Conservation (phyloP, 2,329 filamentous ascomycete genomes). For the Aspergillus unguis region DNA sequence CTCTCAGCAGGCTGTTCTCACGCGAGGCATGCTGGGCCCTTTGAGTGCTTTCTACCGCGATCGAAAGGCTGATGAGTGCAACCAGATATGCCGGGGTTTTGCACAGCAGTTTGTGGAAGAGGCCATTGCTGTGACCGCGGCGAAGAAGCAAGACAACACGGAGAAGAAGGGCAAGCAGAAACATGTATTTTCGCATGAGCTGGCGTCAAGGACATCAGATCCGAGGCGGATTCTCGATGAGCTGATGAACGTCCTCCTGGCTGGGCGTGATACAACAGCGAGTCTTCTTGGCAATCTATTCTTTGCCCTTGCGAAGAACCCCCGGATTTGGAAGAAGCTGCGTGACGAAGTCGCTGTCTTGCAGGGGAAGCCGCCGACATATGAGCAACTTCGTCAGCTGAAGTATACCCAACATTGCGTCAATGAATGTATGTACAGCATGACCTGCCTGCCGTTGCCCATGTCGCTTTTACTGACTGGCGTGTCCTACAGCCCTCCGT, state of each 20-base stretch:
- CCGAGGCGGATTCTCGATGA: conserved; percentile 43
- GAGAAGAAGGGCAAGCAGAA: conserved; percentile 2
- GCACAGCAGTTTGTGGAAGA: conserved; percentile 39
- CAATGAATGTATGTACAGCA: conserved; percentile 22
- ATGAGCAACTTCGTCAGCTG: conserved; percentile 23
- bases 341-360: conserved; percentile 25
- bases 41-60: conserved; percentile 16
- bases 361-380: conserved; percentile 19
- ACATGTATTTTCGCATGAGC: conserved; percentile 44
- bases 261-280: conserved; percentile 52
- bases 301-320: conserved; percentile 44
- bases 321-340: conserved; percentile 6
- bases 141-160: conserved; percentile 15
- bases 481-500: conserved; percentile 35
- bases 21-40: conserved; percentile 12
- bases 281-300: conserved; percentile 43
- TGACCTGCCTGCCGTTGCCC: no score
- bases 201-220: conserved; percentile 44
- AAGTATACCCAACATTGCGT: conserved; percentile 23
- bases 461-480: no score
- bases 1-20: conserved; percentile 22
- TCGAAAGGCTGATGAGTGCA: conserved; percentile 25
- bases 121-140: conserved; percentile 21
- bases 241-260: conserved; percentile 49
- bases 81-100: conserved; percentile 36